Conservation (phyloP, 2,329 filamentous ascomycete genomes). For the Botrytis byssoidea region DNA sequence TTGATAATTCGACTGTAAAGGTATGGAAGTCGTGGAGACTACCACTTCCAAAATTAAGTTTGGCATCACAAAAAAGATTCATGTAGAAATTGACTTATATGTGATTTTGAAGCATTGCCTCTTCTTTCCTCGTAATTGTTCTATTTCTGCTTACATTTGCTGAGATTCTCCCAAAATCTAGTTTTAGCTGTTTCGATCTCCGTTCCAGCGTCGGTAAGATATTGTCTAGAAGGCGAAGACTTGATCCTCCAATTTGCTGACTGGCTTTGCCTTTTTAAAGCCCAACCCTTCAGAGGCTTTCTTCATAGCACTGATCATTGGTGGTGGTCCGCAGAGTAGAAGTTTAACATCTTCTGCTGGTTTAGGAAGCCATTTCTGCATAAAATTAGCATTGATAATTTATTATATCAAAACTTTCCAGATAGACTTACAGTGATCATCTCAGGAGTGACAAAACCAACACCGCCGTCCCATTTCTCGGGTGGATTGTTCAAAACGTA, state of each 20-base stretch:
- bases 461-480: slow-evolving; percentile 84
- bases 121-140: not conserved
- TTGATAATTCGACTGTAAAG: no score
- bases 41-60: not conserved
- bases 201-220: not conserved
- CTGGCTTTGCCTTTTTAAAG: slow-evolving; percentile 86
- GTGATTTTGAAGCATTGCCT: not conserved
- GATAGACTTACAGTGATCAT: slow-evolving; percentile 75
- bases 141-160: slow-evolving; percentile 1
- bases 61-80: not conserved
- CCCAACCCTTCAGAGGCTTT: slow-evolving; percentile 87
- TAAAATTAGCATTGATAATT: not conserved
- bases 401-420: not conserved
- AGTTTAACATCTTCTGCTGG: slow-evolving; percentile 88
- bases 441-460: slow-evolving; percentile 91
- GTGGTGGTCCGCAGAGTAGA: slow-evolving; percentile 89
- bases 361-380: slow-evolving; percentile 74
- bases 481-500: slow-evolving; percentile 97
- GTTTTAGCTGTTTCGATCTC: not conserved
- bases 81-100: not conserved
- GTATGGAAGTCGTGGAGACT: not conserved
- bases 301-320: slow-evolving; percentile 97
- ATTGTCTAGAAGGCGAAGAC: slow-evolving; percentile 83
- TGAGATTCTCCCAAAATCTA: not conserved
- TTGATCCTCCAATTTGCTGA: slow-evolving; percentile 97